Evolutionary conservation across 1,139 yeast species (phyloP).

Genomic region (Yamadazyma taylorii): DNA sequence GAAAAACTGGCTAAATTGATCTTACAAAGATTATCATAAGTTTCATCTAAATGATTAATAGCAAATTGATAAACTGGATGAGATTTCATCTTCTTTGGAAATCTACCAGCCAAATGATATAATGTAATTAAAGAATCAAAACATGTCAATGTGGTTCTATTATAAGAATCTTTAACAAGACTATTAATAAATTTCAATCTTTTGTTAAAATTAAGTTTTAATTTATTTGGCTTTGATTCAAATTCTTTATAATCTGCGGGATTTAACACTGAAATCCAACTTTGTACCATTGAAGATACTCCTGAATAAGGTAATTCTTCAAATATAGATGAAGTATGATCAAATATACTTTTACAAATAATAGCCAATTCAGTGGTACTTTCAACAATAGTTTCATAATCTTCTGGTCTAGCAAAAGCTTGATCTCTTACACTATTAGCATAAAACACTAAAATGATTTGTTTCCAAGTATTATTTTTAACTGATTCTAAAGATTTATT

Average conservation of each 20-base stretch:
- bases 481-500: constrained; percentile 40
- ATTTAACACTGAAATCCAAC: constrained; percentile 38
- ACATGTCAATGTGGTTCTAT: constrained; percentile 40
- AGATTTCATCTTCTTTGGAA: constrained; percentile 21
- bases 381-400: constrained; percentile 35
- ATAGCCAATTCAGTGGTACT: constrained; percentile 27
- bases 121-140: constrained; percentile 44
- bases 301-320: constrained; percentile 28
- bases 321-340: constrained; percentile 30
- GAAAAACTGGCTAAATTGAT: constrained; percentile 16
- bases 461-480: constrained; percentile 55
- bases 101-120: constrained; percentile 43
- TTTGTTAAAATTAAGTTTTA: constrained; percentile 36
- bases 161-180: constrained; percentile 35
- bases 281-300: constrained; percentile 29
- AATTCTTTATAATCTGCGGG: constrained; percentile 39
- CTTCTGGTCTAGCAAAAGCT: constrained; percentile 57
- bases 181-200: constrained; percentile 34
- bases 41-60: constrained; percentile 35
- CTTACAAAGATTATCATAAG: constrained; percentile 28
- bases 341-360: constrained; percentile 34
- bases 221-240: constrained; percentile 30
- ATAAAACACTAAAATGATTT: constrained; percentile 50
- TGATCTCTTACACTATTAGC: constrained; percentile 54
- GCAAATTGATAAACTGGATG: constrained; percentile 50